phyloP scores from a whole-genome alignment of 768 basidiomycete species.

The Tricholomella constricta region DNA sequence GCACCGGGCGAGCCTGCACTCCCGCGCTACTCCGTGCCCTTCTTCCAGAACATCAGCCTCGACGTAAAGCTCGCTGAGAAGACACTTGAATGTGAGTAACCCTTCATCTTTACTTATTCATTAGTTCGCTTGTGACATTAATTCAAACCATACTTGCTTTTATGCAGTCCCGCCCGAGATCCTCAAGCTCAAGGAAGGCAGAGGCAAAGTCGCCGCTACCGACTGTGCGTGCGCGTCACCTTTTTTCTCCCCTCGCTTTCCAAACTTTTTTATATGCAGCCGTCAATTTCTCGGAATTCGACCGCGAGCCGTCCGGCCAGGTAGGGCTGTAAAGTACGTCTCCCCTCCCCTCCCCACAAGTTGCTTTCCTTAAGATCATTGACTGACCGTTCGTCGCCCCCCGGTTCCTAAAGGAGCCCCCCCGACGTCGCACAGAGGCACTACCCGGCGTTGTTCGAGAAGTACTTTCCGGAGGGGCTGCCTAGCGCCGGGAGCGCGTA shows the following conservation, averaged over 20 bases:
- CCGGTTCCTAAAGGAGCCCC: slow-evolving; percentile 61
- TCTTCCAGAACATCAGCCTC: slow-evolving; percentile 81
- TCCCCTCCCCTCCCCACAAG: too few species aligned
- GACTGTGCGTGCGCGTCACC: slow-evolving; percentile 55
- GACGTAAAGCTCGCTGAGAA: slow-evolving; percentile 51
- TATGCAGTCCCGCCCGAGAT: slow-evolving; percentile 66
- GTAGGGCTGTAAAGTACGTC: slow-evolving; percentile 86
- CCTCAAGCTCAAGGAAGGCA: slow-evolving; percentile 54
- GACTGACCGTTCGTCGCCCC: too few species aligned
- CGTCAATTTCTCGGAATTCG: slow-evolving; percentile 81
- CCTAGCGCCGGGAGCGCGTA: slow-evolving; percentile 52
- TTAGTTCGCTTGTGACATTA: neutral
- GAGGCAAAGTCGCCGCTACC: slow-evolving; percentile 55
- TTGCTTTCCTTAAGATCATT: too few species aligned
- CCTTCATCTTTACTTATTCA: neutral
- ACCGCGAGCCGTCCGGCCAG: slow-evolving; percentile 64
- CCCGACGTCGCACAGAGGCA: slow-evolving; percentile 80
- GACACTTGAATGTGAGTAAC: slow-evolving; percentile 40
- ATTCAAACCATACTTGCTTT: too few species aligned
- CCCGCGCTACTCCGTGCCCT: slow-evolving; percentile 80
- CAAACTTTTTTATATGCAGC: slow-evolving; percentile 44
- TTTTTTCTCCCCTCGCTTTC: neutral
- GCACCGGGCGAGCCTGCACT: slow-evolving; percentile 33
- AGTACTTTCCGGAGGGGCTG: slow-evolving; percentile 69
- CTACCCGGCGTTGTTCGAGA: slow-evolving; percentile 71